Base-by-base conservation (phyloP, 208 protist species). In the Leishmania braziliensis region DNA sequence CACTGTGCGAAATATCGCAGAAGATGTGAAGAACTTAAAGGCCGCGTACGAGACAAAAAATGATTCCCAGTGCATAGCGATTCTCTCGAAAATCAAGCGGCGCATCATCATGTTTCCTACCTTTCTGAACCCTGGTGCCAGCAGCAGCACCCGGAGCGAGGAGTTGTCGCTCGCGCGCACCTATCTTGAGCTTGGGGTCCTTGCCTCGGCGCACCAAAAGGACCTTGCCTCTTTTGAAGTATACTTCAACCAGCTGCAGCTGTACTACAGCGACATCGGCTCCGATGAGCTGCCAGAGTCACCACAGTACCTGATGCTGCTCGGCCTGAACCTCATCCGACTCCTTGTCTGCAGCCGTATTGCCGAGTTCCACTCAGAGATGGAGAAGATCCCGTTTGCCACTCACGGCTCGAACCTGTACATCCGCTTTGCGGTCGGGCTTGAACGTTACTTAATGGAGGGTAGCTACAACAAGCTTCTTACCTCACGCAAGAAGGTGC, bases 391-490 rank as follows among this genome's bases (percentile, higher is more conserved):
- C 46, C 92, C 96, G 6, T 86, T 92, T 53, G 84, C 86, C 33
- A 89, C 89, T 65, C 95, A 98, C 69, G 85, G 80, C 26, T 82
- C 78, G n/a, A 95, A 96, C 85, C 84, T 83, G 36, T 95, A 92
- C 83, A 92, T 97, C 63, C 93, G 95, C 63, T 96, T 96, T 60
- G 93, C 95, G 8, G 91, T 98, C 50, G 88, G 91, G 73, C 88
- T 98, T 51, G 96, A 98, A 86, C 92, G 95, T 3, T 98, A 92
- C 77, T 73, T 97, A 63, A 99, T 98, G 97, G 95, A 99, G 82
- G 96, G 96, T 4, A 98, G 93, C 79, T 98, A 98, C 88, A 94
- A 97, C 85, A 98, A 98, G 78, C 86, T 98, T 26, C 92, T 98
- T 68, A 94, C 88, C 62, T 91, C 93, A 3, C 90, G 94, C 54